Conservation (phyloP, 2,329 filamentous ascomycete species). For the Aspergillus piperis region DNA sequence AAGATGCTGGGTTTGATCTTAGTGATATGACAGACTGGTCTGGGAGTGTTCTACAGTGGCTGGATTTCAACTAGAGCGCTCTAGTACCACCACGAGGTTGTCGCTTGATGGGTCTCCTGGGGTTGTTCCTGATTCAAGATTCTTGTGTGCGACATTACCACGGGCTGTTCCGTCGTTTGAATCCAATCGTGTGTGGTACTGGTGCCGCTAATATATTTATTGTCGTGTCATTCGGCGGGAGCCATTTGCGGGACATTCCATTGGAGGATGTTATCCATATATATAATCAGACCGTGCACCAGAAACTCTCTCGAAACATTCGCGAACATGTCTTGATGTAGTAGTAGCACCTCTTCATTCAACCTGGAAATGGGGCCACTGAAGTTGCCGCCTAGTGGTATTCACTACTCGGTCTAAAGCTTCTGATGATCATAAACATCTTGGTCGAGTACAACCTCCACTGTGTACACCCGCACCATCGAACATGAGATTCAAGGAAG, state of each 20-base stretch:
- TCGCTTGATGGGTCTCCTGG: too few relatives aligned
- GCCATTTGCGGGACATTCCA: background rate
- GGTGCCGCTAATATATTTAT: background rate
- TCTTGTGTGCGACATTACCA: too few relatives aligned
- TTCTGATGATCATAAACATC: too few relatives aligned
- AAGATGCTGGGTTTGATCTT: background rate
- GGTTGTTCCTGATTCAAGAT: too few relatives aligned
- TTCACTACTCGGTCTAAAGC: too few relatives aligned
- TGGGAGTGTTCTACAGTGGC: background rate
- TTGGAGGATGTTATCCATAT: background rate
- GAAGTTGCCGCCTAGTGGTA: too few relatives aligned
- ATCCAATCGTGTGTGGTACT: background rate
- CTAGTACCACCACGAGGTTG: background rate
- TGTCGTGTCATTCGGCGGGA: background rate
- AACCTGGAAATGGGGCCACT: too few relatives aligned
- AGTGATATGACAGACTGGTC: too few relatives aligned
- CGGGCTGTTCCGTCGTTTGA: background rate
- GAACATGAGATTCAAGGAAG: too few relatives aligned
- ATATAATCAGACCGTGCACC: background rate
- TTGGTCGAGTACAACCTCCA: background rate
- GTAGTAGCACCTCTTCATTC: background rate
- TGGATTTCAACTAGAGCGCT: background rate
- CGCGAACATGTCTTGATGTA: too few relatives aligned
- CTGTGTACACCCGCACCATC: background rate
- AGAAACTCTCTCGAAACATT: too few relatives aligned